Evolutionary conservation across 2,329 filamentous ascomycete genomes (phyloP).

Genomic region (Spiromastix sp.): DNA sequence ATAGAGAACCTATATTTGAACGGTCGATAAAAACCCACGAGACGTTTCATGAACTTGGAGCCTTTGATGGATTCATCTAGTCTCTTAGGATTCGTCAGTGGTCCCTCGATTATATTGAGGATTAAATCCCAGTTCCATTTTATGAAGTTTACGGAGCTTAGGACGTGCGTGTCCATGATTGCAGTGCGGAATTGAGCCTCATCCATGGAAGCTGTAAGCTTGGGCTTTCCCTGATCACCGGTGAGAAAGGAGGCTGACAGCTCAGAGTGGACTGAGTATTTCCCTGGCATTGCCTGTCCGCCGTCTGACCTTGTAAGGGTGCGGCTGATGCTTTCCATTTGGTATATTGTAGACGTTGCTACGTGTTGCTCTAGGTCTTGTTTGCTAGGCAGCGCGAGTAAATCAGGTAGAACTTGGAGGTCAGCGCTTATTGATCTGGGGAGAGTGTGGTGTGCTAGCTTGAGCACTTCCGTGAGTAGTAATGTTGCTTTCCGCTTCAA

Average conservation of each 20-base stretch:
- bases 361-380: slow-evolving; percentile 66
- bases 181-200: slow-evolving; percentile 52
- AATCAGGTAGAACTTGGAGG: slow-evolving; percentile 76
- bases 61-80: slow-evolving; percentile 89
- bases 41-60: slow-evolving; percentile 89
- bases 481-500: slow-evolving; percentile 83
- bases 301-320: slow-evolving; percentile 72
- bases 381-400: slow-evolving; percentile 66
- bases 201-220: slow-evolving; percentile 52
- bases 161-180: slow-evolving; percentile 64
- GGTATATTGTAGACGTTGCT: slow-evolving; percentile 86
- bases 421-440: slow-evolving; percentile 73
- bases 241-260: slow-evolving; percentile 32
- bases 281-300: slow-evolving; percentile 27
- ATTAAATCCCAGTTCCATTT: slow-evolving; percentile 99
- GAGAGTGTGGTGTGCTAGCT: slow-evolving; percentile 75
- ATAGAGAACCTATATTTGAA: slow-evolving; percentile 96
- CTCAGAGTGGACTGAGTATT: slow-evolving; percentile 35
- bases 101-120: slow-evolving; percentile 81
- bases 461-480: slow-evolving; percentile 81
- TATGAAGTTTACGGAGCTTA: slow-evolving; percentile 77
- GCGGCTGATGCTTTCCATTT: slow-evolving; percentile 93
- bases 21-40: slow-evolving; percentile 89
- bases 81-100: slow-evolving; percentile 78
- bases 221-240: slow-evolving; percentile 36